Evolutionary conservation across 1,284 basidiomycete species (phyloP).

Genomic region (Apiotrichum brassicae): DNA sequence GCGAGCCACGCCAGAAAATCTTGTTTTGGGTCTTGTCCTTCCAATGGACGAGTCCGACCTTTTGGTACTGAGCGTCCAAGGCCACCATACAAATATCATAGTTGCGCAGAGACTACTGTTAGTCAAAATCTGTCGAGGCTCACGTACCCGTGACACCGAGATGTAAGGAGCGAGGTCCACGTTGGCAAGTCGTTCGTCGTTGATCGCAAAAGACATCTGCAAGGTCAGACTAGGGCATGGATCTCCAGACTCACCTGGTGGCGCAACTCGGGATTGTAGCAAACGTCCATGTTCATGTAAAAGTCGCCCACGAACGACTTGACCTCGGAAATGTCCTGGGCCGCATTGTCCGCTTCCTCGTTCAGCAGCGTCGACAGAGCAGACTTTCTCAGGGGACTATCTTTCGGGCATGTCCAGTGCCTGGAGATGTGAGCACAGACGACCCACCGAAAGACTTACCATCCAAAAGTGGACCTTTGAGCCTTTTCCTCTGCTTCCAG

Average conservation of each 20-base stretch:
- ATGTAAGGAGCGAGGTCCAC: conserved; percentile 21
- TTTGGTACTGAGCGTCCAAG: conserved; percentile 31
- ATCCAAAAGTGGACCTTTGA: conserved; percentile 34
- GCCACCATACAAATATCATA: conserved; percentile 36
- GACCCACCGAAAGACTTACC: too few relatives aligned
- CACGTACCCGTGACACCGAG: conserved; percentile 20
- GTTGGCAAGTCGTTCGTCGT: conserved; percentile 10
- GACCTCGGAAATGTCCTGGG: not conserved
- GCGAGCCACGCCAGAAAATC: conserved; percentile 45
- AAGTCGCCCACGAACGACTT: conserved; percentile 39
- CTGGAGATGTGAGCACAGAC: not conserved
- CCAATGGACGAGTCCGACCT: conserved; percentile 27
- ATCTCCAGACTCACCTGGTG: conserved; percentile 20
- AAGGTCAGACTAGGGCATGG: not conserved
- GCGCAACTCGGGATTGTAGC: conserved; percentile 36
- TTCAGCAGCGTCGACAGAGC: conserved; percentile 30
- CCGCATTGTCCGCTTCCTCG: conserved; percentile 16
- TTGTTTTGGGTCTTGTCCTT: conserved; percentile 39
- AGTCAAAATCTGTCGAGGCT: not conserved
- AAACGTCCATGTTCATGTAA: conserved; percentile 30
- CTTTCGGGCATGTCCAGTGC: conserved; percentile 36
- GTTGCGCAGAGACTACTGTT: conserved; percentile 14
- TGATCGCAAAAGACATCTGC: conserved; percentile 8
- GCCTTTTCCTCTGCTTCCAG: conserved; percentile 27
- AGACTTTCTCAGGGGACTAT: conserved; percentile 25